phyloP scores from a whole-genome alignment of 2,329 filamentous ascomycete genomes.

The Botrytis deweyae region DNA sequence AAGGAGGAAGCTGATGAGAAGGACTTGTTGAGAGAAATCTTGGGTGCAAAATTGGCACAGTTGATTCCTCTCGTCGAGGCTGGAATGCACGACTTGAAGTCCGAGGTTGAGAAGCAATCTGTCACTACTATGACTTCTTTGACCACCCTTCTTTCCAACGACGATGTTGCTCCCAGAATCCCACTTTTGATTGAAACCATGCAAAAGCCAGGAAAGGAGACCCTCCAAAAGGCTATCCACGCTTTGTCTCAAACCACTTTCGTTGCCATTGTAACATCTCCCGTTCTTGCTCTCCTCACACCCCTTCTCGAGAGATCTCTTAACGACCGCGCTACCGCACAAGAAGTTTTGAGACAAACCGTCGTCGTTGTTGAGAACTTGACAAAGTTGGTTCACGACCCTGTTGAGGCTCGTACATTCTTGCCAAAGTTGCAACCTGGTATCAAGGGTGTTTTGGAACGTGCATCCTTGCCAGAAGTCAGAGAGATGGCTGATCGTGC shows the following conservation, averaged over 20 bases:
- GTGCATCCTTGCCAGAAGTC: constrained; percentile 91
- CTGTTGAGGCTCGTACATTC: constrained; percentile 91
- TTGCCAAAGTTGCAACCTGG: constrained; percentile 91
- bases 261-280: constrained; percentile 91
- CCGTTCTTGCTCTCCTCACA: constrained; percentile 89
- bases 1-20: constrained; percentile 84
- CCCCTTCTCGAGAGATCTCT: constrained; percentile 91
- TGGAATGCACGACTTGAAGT: constrained; percentile 96
- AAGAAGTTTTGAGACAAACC: constrained; percentile 93
- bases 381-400: constrained; percentile 95
- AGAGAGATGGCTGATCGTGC: constrained; percentile 84
- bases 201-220: constrained; percentile 87
- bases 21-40: constrained; percentile 83
- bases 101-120: constrained; percentile 85
- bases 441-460: constrained; percentile 82
- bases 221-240: constrained; percentile 92
- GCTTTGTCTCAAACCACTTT: constrained; percentile 98
- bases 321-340: constrained; percentile 84
- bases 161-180: constrained; percentile 90
- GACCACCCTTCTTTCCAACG: constrained; percentile 88
- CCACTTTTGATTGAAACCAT: constrained; percentile 91
- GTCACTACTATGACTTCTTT: constrained; percentile 87
- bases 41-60: constrained; percentile 83
- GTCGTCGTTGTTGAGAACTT: constrained; percentile 97
- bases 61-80: constrained; percentile 89